These are phyloP conservation scores for Skeletonema marinoi DNA, from an alignment of 108 stramenopile species.

Conservation along the genomic window DNA sequence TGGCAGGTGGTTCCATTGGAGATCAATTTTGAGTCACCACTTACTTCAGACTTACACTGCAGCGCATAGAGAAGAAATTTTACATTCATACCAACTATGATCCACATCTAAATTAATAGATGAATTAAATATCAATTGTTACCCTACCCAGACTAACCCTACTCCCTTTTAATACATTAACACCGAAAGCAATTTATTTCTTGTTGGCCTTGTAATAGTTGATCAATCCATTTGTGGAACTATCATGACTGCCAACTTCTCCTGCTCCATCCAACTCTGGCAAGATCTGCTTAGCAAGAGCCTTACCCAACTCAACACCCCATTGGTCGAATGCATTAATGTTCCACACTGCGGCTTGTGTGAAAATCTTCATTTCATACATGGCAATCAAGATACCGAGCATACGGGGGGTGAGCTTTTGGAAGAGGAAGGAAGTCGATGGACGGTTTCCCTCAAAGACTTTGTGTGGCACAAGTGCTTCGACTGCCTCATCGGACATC, in stretches of 20 bases:
- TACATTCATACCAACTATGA: too few relatives aligned
- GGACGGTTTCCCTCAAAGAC: constrained; percentile 84
- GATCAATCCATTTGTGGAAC: constrained; percentile 86
- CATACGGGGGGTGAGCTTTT: constrained; percentile 72
- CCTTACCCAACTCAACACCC: constrained; percentile 98
- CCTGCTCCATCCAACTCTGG: constrained; percentile 64
- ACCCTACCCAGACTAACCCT: neutral
- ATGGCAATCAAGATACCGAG: constrained; percentile 77
- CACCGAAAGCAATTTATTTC: constrained; percentile 10
- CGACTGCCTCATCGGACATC: constrained; percentile 37
- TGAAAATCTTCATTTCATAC: constrained; percentile 84
- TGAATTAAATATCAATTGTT: neutral
- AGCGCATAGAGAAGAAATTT: too few relatives aligned
- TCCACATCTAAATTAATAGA: neutral
- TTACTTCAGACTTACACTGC: neutral
- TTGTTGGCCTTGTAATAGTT: constrained; percentile 86
- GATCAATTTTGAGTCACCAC: neutral
- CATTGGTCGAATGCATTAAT: constrained; percentile 88
- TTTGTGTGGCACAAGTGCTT: constrained; percentile 71
- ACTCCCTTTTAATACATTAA: neutral
- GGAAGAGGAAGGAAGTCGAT: constrained; percentile 73
- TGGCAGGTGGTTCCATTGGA: neutral
- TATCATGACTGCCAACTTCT: constrained; percentile 71
- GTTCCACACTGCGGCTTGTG: constrained; percentile 80
- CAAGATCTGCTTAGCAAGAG: constrained; percentile 85